Conservation (phyloP, 306 rosid genomes). For the Benincasa hispida region DNA sequence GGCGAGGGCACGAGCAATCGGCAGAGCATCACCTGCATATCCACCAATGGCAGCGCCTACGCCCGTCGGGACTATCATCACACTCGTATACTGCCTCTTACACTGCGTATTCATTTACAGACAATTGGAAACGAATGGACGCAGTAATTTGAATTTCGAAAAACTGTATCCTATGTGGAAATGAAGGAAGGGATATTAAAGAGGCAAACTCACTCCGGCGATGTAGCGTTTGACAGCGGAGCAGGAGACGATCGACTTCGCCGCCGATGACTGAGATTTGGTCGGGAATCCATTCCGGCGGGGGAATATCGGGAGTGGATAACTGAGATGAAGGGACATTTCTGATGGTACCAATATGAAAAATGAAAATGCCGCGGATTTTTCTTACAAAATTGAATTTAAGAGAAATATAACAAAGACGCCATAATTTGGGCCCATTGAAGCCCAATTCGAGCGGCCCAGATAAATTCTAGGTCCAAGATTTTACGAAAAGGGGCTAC, state of each 20-base stretch:
- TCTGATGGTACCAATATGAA: neutral
- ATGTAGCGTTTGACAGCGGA: conserved; percentile 16
- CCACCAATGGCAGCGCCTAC: conserved; percentile 85
- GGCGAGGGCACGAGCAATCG: conserved; percentile 74
- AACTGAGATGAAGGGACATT: conserved; percentile 32
- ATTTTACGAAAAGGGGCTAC: neutral
- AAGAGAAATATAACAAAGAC: too few species aligned
- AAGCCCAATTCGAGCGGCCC: neutral
- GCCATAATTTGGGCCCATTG: neutral
- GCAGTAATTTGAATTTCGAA: neutral
- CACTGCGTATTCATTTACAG: conserved; percentile 21
- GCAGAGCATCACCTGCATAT: conserved; percentile 76
- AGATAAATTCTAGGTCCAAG: neutral
- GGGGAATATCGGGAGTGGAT: conserved; percentile 17
- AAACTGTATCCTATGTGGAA: neutral
- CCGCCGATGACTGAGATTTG: conserved; percentile 7
- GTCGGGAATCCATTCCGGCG: neutral
- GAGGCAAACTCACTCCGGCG: conserved; percentile 23
- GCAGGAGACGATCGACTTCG: conserved; percentile 22
- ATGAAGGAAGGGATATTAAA: neutral
- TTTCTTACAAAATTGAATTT: neutral
- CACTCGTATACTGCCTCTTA: conserved; percentile 66
- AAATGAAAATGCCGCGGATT: neutral
- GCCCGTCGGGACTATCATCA: conserved; percentile 79
- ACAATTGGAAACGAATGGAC: neutral